phyloP scores from a whole-genome alignment of 2,329 filamentous ascomycete genomes.

The Acephala macrosclerotiorum region DNA sequence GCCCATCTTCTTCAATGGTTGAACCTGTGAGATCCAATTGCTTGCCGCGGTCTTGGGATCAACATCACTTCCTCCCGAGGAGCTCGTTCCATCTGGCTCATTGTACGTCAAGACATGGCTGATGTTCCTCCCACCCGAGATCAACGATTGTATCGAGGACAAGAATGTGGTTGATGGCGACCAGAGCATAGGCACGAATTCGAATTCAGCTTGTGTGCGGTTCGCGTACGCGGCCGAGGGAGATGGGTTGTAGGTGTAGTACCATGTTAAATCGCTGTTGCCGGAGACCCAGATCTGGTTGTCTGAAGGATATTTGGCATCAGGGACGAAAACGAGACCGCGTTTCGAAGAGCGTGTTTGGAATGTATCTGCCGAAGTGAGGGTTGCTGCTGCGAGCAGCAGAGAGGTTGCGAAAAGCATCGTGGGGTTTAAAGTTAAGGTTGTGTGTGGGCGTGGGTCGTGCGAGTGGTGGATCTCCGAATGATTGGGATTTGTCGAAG shows the following conservation, averaged over 20 bases:
- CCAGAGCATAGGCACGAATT: conserved; percentile 87
- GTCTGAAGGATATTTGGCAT: conserved; percentile 62
- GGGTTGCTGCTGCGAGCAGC: conserved; percentile 23
- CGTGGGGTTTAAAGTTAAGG: conserved; percentile 2
- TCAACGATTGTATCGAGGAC: conserved; percentile 57
- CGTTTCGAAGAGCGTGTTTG: conserved; percentile 62
- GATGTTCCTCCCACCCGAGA: conserved; percentile 56
- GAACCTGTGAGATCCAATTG: conserved; percentile 75
- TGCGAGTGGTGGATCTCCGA: background rate
- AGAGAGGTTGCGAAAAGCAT: conserved; percentile 25
- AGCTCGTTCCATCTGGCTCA: conserved; percentile 70
- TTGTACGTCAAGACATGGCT: conserved; percentile 79
- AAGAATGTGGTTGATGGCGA: conserved; percentile 65
- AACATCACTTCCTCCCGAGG: conserved; percentile 64
- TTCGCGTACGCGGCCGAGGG: conserved; percentile 61
- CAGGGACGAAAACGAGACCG: conserved; percentile 72
- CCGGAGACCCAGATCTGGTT: conserved; percentile 68
- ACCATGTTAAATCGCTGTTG: conserved; percentile 75
- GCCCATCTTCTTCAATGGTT: conserved; percentile 70
- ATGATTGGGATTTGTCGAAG: background rate
- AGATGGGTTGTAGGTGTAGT: conserved; percentile 77
- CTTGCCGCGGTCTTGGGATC: conserved; percentile 66
- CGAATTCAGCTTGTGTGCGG: conserved; percentile 61
- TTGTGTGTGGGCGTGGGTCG: background rate
- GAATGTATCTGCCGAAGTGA: conserved; percentile 21